Evolutionary conservation across 2,329 filamentous ascomycete species (phyloP).

Genomic region (Fusarium succisae): DNA sequence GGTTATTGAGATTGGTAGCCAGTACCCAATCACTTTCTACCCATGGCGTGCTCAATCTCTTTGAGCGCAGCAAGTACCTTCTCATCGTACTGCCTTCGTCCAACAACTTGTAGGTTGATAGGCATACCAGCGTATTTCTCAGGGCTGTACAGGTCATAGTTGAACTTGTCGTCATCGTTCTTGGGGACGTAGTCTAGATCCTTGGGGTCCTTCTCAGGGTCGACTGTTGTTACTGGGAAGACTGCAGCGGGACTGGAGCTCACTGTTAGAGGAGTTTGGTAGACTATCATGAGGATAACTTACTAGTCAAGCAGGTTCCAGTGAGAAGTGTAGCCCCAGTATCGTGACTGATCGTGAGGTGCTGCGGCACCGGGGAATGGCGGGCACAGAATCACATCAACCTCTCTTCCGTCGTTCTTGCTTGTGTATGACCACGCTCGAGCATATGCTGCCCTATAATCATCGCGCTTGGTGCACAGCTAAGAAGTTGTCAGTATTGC

Average conservation of each 20-base stretch:
- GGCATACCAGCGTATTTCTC: conserved; percentile 41
- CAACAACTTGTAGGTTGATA: conserved; percentile 43
- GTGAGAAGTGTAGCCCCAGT: conserved; percentile 72
- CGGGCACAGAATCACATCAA: conserved; percentile 72
- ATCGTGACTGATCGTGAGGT: conserved; percentile 55
- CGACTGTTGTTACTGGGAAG: conserved; percentile 62
- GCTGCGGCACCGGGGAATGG: conserved; percentile 61
- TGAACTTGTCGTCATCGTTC: conserved; percentile 43
- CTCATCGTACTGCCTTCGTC: conserved; percentile 44
- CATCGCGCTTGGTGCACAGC: conserved; percentile 51
- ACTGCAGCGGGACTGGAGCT: conserved; percentile 57
- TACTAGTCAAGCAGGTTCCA: conserved; percentile 76
- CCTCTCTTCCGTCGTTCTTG: conserved; percentile 39
- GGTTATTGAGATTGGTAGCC: rapidly evolving
- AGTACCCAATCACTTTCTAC: conserved; percentile 10
- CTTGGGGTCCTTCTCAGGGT: conserved; percentile 39
- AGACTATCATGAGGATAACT: rapidly evolving
- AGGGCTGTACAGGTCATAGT: conserved; percentile 43
- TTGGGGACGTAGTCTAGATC: conserved; percentile 40
- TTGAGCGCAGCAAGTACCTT: conserved; percentile 43
- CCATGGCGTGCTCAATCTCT: conserved; percentile 40
- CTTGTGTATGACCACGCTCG: conserved; percentile 51
- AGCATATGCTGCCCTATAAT: conserved; percentile 51
- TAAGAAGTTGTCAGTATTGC: not conserved
- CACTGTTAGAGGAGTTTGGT: not conserved